Percentiles rank a stretch among this genome's conserved stretches.
Evolutionary conservation across 2,329 filamentous ascomycete species (phyloP).

Genomic region (Ilyonectria destructans): DNA sequence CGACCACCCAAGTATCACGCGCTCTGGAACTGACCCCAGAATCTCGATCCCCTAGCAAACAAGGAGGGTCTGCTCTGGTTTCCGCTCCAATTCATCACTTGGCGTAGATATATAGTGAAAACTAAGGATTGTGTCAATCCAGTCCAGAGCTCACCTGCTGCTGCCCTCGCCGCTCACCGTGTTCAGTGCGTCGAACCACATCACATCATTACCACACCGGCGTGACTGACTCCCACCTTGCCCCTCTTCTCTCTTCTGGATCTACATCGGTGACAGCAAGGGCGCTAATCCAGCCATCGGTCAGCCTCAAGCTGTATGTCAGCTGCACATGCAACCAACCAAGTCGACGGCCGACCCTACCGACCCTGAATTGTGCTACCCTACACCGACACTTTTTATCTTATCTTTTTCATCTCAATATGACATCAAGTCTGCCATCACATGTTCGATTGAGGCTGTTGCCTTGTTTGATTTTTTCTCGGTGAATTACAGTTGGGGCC

Average conservation of each 20-base stretch:
- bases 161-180: neutral
- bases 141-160: too few species aligned
- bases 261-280: neutral
- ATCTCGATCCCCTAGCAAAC: neutral
- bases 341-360: slow-evolving; percentile 5
- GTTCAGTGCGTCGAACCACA: slow-evolving; percentile 5
- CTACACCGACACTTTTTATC: slow-evolving; percentile 24
- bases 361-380: slow-evolving; percentile 14
- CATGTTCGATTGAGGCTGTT: neutral
- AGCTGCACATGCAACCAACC: slow-evolving; percentile 15
- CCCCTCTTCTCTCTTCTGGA: neutral
- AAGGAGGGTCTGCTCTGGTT: neutral
- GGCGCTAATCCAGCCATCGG: neutral
- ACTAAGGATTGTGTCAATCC: neutral
- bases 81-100: too few species aligned
- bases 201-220: slow-evolving; percentile 16
- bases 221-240: slow-evolving; percentile 1
- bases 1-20: neutral
- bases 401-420: slow-evolving; percentile 26
- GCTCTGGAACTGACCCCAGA: neutral
- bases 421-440: slow-evolving; percentile 8
- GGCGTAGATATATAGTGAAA: too few species aligned
- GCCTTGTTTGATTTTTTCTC: neutral
- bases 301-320: slow-evolving; percentile 10
- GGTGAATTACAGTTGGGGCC: neutral